Base-by-base conservation (phyloP, 768 basidiomycete genomes). In the Daedaleopsis sinensis region DNA sequence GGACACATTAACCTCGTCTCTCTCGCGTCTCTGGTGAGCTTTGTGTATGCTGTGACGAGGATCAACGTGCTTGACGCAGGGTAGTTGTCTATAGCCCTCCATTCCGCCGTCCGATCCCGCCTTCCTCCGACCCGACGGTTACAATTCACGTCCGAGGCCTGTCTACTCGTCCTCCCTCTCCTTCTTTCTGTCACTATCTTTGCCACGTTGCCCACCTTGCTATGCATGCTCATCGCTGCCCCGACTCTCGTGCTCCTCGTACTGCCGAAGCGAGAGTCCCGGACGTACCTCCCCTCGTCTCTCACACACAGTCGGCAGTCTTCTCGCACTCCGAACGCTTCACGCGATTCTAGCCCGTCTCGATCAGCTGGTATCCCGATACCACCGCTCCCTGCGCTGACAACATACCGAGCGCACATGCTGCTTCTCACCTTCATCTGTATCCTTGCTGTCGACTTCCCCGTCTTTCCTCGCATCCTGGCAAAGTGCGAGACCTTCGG, bases 401-500 rank as follows among this genome's bases (percentile, higher is more conserved):
- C 94, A 12, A 84, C 89, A 0, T 98, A 96, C 72, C 80, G 97
- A 48, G 88, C 95, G 3, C 92, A 97, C 70, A 96, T 98, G 95
- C 89, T 98, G 83, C 77, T 97, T 19, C 86, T 98, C 82, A 98
- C 97, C 0, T 74, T 90, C 38, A 81, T 96, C 46, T 89, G 88
- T 21, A 98, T 99, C 62, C 85, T 98, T 13, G 96, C 96, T 0
- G 96, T 98, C 53, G 96, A 99, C 72, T 99, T 99, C 68, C 87
- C 85, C 0, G 84, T 96, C 24, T 99, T 98, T 68, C 97, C 97
- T 0, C 84, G 97, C 18, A 75, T 76, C 12, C 80, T 96, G 47
- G 96, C 88, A 3, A 99, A 98, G 71, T 96, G 94, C 68, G 96
- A 98, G 75, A 89, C 91, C 0, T 98, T 86, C 75, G 96, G 97